These are phyloP conservation scores for Fusarium sp. DNA, from an alignment of 2,329 filamentous ascomycete genomes.

Conservation along the genomic window DNA sequence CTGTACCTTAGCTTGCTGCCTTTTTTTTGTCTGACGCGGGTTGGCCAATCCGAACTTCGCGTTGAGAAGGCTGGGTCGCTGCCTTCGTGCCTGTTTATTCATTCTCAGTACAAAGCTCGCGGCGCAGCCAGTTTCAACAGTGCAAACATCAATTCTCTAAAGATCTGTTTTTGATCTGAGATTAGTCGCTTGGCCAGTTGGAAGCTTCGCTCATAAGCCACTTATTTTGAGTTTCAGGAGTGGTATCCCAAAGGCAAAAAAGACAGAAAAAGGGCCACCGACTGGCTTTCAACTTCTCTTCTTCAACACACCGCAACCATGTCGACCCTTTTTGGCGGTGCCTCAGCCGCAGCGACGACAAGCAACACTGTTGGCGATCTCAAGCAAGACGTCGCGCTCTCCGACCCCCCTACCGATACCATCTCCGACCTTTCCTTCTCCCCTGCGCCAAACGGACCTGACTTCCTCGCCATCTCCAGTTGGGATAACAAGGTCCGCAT, in stretches of 20 bases:
- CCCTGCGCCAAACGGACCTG: slow-evolving; percentile 63
- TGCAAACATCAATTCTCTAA: background rate
- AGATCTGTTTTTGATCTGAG: background rate
- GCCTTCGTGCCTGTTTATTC: slow-evolving; percentile 44
- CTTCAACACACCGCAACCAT: slow-evolving; percentile 55
- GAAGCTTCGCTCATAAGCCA: background rate
- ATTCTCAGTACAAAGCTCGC: slow-evolving; percentile 35
- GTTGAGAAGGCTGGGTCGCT: slow-evolving; percentile 42
- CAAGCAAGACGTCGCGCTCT: slow-evolving; percentile 85
- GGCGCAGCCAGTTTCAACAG: slow-evolving; percentile 22
- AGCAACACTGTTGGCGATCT: slow-evolving; percentile 87
- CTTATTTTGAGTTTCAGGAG: background rate
- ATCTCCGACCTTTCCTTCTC: slow-evolving; percentile 90
- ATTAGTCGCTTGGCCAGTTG: background rate
- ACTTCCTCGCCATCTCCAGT: slow-evolving; percentile 88
- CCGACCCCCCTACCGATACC: slow-evolving; percentile 84
- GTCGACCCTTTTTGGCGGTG: slow-evolving; percentile 69
- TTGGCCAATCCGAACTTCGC: slow-evolving; percentile 42
- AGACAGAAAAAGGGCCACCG: slow-evolving; percentile 6
- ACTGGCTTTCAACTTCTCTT: slow-evolving; percentile 7
- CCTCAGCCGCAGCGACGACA: slow-evolving; percentile 60
- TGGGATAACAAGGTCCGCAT: slow-evolving; percentile 99
- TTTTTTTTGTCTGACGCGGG: slow-evolving; percentile 31
- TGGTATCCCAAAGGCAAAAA: background rate
- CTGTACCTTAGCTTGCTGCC: slow-evolving; percentile 11